Conservation (phyloP, 805 yeast genomes). For the Jamesozyma hellenica region DNA sequence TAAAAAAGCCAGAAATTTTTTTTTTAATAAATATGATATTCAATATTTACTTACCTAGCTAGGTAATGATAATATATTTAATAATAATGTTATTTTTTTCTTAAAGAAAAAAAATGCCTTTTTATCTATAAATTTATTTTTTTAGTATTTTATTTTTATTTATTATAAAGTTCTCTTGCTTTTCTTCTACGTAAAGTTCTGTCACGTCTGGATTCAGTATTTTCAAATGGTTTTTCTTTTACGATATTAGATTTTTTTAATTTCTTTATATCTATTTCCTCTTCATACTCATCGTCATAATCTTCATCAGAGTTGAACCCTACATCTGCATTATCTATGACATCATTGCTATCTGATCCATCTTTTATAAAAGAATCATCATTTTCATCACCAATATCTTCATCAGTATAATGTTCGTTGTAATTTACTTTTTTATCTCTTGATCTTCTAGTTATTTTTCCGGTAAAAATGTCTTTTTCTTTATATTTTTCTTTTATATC, state of each 20-base stretch:
- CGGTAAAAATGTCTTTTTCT: slow-evolving; percentile 5
- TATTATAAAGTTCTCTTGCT: not conserved
- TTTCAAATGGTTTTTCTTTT: too few species aligned
- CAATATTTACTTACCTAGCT: too few species aligned
- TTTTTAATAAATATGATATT: too few species aligned
- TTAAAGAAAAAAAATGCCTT: too few species aligned
- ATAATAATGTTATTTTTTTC: too few species aligned
- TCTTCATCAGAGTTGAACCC: not conserved
- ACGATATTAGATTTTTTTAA: too few species aligned
- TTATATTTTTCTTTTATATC: slow-evolving; percentile 29
- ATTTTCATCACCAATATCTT: slow-evolving; percentile 6
- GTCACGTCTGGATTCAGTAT: not conserved
- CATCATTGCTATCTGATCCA: slow-evolving; percentile 5
- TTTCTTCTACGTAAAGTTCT: not conserved
- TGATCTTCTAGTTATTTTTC: slow-evolving; percentile 9
- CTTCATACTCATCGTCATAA: slow-evolving; percentile 3
- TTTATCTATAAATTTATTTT: too few species aligned
- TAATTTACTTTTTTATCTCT: slow-evolving; percentile 2
- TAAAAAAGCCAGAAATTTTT: too few species aligned
- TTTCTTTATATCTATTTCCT: slow-evolving; percentile 1
- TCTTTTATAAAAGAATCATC: not conserved
- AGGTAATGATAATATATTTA: too few species aligned
- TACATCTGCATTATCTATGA: not conserved
- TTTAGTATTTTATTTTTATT: too few species aligned
- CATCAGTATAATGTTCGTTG: slow-evolving; percentile 3